Evolutionary conservation across 805 yeast genomes (phyloP), one percentile per base, ranked within the genome.

Genomic region (Spathaspora sp.): DNA sequence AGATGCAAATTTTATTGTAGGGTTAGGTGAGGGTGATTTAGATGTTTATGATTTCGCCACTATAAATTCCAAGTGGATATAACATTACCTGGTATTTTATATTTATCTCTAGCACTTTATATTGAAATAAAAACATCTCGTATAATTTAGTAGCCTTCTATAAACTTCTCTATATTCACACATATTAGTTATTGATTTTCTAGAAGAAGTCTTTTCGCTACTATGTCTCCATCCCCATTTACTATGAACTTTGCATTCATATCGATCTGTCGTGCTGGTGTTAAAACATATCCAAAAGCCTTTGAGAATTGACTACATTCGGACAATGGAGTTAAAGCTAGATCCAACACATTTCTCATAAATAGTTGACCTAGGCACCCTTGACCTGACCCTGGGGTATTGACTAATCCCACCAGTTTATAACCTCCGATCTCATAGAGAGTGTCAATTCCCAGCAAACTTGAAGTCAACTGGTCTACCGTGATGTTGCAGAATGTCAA

Each of bases 21-120:
- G 53, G 4, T 47, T 52, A 16, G 49, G 48, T 16, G 50, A 43
- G 14, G 57, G 55, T 23, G 55, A 52, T 39, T 46, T 52, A 14
- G 53, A 54, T 35, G 47, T 47, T 7, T 49, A 46, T 38, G 49
- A 54, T 52, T 49, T 54, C 16, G 51, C 55, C n/a, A 47, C 44
- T 10, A 54, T 54, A 20, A 52, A 52, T 40, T 47, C 52, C 16
- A 31, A 18, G 8, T 52, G 55, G 53, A 49, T 23, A 23, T 23
- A 23, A 23, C 26, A n/a, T n/a, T n/a, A n/a, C n/a, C n/a, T n/a
- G n/a, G n/a, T n/a, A n/a, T 23, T n/a, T n/a, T n/a, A n/a, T n/a
- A n/a, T n/a, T n/a, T n/a, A n/a, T n/a, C n/a, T n/a, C n/a, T n/a
- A n/a, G n/a, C n/a, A n/a, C 26, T 23, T 23, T 23, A 23, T 23